phyloP scores from a whole-genome alignment of 2,329 filamentous ascomycete species.

The Cercospora brassicicola region DNA sequence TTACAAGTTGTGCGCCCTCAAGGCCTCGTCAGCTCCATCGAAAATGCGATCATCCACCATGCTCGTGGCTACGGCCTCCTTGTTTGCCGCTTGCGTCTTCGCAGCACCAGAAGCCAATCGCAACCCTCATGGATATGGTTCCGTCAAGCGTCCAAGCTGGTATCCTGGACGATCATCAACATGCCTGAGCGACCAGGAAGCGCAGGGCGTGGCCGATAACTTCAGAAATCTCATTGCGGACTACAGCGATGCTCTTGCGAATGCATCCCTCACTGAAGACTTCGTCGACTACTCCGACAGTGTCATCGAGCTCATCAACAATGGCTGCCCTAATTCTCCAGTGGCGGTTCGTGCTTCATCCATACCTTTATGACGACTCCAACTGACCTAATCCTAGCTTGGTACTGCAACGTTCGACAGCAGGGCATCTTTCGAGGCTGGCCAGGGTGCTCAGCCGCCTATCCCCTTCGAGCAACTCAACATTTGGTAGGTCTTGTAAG shows the following conservation, averaged over 20 bases:
- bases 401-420: constrained; percentile 32
- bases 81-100: constrained; percentile 18
- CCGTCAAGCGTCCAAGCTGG: constrained; percentile 23
- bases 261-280: constrained; percentile 32
- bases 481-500: constrained; percentile 25
- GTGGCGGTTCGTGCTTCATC: constrained; percentile 25
- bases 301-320: constrained; percentile 40
- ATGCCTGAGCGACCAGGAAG: constrained; percentile 33
- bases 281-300: constrained; percentile 40
- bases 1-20: neutral
- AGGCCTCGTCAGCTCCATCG: constrained; percentile 2
- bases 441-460: constrained; percentile 32
- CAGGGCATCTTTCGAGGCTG: constrained; percentile 32
- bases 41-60: constrained; percentile 30
- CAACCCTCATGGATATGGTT: constrained; percentile 14
- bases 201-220: constrained; percentile 33
- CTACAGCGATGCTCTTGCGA: constrained; percentile 35
- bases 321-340: constrained; percentile 33
- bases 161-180: constrained; percentile 19
- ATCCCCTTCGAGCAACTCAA: constrained; percentile 37
- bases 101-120: constrained; percentile 10
- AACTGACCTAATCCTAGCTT: constrained; percentile 21
- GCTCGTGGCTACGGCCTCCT: constrained; percentile 21
- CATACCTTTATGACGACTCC: neutral
- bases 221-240: constrained; percentile 37